Base-by-base conservation (phyloP, 129 eudicot species). In the Centrapalus pauciflorus region DNA sequence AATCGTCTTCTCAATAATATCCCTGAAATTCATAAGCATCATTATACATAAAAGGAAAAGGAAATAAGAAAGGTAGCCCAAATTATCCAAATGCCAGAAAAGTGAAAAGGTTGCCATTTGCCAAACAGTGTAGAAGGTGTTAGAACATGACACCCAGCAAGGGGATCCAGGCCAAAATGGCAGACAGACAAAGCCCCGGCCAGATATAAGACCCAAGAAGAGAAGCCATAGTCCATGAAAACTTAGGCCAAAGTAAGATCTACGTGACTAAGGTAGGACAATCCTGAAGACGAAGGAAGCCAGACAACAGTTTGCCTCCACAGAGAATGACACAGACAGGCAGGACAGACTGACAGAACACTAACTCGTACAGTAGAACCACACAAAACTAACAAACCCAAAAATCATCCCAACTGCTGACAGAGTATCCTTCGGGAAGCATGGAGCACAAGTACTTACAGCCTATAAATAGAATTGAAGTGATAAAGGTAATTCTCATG, bases 1-100 rank as follows among this genome's bases (percentile, higher is more conserved):
- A 27, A 94, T 77, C 16, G 85, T 66, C 75, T 90, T 94, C 85
- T 94, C 90, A 55, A 89, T 89, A 7, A 82, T 88, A 80, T 89
- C 88, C 87, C 99, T 89, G 77, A 79, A 79, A 24, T 71, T 70
- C 73, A 63, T 79, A 63, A 70, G 14, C 70, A 67, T 51, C 59
- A 35, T 8, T 14, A 74, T 14, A 17, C 23, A 62, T 37, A 6
- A 20, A 52, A n/a, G 23, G 27, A 29, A 9, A 24, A 37, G 50
- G 28, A 57, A 74, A 16, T 7, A 7, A 45, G 21, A 9, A 5
- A 28, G 25, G 23, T 33, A 25, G 34, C 5, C 35, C 32, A 55
- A 55, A 25, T 52, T 9, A 51, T 51, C 5, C 8, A 12, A 51
- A 19, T 51, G 5, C 19, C 26, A 51, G 26, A 3, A 51, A 11